A percentile compares a stretch with the other conserved stretches of the same genome.
These are phyloP conservation scores for Peltaster fructicola DNA, from an alignment of 2,329 filamentous ascomycete species.

Conservation along the genomic window DNA sequence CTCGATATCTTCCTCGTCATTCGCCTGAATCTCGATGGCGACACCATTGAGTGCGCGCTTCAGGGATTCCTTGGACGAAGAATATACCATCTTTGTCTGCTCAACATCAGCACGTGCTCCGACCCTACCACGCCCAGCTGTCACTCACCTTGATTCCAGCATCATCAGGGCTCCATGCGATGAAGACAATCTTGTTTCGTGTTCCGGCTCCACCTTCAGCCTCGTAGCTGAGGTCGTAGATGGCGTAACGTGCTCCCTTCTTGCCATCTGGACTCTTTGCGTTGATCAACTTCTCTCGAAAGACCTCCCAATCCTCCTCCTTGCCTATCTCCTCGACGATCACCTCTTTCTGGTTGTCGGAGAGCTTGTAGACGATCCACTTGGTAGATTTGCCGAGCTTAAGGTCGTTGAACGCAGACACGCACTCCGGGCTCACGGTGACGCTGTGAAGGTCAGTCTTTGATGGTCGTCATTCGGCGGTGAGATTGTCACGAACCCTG, in stretches of 20 bases:
- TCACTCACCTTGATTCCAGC: constrained; percentile 27
- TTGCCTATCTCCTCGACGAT: constrained; percentile 57
- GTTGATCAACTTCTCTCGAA: constrained; percentile 59
- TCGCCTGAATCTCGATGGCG: constrained; percentile 6
- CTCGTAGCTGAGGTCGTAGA: constrained; percentile 71
- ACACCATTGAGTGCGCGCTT: constrained; percentile 42
- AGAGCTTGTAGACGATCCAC: constrained; percentile 79
- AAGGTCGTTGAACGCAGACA: constrained; percentile 54
- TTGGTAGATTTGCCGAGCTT: constrained; percentile 64
- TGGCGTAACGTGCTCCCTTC: constrained; percentile 61
- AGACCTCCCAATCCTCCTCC: constrained; percentile 50
- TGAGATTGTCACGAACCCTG: too few relatives aligned
- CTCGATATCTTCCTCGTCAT: constrained; percentile 52
- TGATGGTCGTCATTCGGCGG: too few relatives aligned
- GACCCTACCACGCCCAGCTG: background rate
- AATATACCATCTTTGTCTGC: constrained; percentile 67
- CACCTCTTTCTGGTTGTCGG: constrained; percentile 66
- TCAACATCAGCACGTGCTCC: background rate
- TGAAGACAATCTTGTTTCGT: constrained; percentile 61
- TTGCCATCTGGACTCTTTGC: constrained; percentile 55
- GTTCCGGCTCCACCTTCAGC: constrained; percentile 54
- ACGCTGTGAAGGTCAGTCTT: constrained; percentile 45
- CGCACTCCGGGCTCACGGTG: constrained; percentile 54
- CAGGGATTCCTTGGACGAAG: constrained; percentile 71
- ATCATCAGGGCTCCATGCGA: constrained; percentile 69